A percentile compares a stretch with the other conserved stretches of the same genome.
These are phyloP conservation scores for Leccinum longicurvipes DNA, from an alignment of 768 basidiomycete genomes.

Conservation along the genomic window DNA sequence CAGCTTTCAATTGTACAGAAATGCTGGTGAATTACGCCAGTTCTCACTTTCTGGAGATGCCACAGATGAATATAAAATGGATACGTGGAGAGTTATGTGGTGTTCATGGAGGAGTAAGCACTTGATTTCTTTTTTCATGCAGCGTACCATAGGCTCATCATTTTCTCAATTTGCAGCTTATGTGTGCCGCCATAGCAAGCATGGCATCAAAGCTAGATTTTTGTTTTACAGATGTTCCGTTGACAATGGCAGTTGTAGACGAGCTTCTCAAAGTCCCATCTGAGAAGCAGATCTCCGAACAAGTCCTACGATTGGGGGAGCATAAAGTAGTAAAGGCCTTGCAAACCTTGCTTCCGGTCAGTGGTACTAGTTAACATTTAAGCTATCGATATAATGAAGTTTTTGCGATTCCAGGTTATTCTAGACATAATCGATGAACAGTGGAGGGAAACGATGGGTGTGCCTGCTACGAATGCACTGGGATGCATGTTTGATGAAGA, in stretches of 20 bases:
- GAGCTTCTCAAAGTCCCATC: too few species aligned
- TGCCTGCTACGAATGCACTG: neutral
- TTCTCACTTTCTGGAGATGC: neutral
- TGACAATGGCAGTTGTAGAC: too few species aligned
- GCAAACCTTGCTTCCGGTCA: neutral
- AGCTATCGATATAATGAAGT: too few species aligned
- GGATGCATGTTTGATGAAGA: neutral
- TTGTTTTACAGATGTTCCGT: neutral
- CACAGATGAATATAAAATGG: neutral
- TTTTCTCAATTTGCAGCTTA: too few species aligned
- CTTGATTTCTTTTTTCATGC: too few species aligned
- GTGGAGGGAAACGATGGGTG: neutral
- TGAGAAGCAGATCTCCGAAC: too few species aligned
- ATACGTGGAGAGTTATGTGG: neutral
- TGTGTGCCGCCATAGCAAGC: neutral
- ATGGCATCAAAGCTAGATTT: neutral
- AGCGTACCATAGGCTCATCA: too few species aligned
- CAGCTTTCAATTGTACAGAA: neutral
- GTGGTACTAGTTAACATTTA: neutral
- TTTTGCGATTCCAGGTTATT: neutral
- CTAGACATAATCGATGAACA: neutral
- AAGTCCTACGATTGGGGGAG: too few species aligned
- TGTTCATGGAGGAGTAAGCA: neutral
- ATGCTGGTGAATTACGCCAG: neutral
- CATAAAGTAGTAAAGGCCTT: neutral